Evolutionary conservation across 306 rosid genomes (phyloP).

Genomic region (Oemleria cerasiformis): DNA sequence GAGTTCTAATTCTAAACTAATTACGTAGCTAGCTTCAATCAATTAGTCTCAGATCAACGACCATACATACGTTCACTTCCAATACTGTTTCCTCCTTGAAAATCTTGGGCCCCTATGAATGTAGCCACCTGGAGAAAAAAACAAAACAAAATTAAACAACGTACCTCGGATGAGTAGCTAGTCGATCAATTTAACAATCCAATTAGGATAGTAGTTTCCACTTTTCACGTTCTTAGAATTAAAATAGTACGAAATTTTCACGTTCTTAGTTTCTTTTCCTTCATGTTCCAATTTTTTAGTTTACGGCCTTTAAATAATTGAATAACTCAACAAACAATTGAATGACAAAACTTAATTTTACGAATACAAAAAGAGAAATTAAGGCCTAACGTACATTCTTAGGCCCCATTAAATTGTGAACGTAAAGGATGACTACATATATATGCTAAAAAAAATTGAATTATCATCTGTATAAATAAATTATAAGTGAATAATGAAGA

Average conservation of each 20-base stretch:
- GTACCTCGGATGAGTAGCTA: background rate
- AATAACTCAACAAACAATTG: no score
- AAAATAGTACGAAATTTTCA: no score
- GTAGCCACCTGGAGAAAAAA: conserved; percentile 47
- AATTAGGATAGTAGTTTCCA: background rate
- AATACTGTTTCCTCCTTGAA: conserved; percentile 33
- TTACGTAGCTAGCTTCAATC: background rate
- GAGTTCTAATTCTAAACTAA: background rate
- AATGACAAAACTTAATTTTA: no score
- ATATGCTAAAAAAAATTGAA: background rate
- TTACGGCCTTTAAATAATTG: no score
- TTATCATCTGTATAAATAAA: no score
- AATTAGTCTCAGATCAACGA: background rate
- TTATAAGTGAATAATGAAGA: background rate
- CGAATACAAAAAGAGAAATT: no score
- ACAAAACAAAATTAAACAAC: background rate
- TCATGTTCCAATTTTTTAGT: no score
- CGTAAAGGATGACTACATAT: background rate
- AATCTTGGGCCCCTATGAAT: conserved; percentile 36
- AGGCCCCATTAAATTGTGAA: background rate
- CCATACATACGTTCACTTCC: background rate
- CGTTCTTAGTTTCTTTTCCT: no score
- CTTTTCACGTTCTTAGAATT: no score
- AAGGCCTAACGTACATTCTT: background rate
- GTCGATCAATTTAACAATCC: background rate